Evolutionary conservation across 2,329 filamentous ascomycete species (phyloP).

Genomic region (Phialemonium atrogriseum): DNA sequence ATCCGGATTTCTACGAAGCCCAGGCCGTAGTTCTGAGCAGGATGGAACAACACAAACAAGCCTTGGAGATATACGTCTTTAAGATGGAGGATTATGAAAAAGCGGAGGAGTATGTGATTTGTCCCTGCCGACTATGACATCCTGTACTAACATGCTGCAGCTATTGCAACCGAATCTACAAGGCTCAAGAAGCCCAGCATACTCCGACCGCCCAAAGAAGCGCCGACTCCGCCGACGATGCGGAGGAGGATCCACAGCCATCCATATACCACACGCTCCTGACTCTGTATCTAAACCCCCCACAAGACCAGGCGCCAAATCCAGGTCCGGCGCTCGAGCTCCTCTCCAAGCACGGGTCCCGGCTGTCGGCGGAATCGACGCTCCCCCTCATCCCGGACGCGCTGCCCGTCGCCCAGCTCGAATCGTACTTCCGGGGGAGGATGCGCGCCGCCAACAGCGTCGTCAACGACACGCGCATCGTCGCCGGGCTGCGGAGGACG

Average conservation of each 20-base stretch:
- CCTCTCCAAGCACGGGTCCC: slow-evolving; percentile 85
- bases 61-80: slow-evolving; percentile 95
- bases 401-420: slow-evolving; percentile 70
- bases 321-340: slow-evolving; percentile 76
- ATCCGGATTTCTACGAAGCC: slow-evolving; percentile 79
- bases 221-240: slow-evolving; percentile 30
- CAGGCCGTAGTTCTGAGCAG: slow-evolving; percentile 87
- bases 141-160: slow-evolving; percentile 31
- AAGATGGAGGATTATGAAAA: slow-evolving; percentile 80
- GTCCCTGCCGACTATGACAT: neutral
- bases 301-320: slow-evolving; percentile 61
- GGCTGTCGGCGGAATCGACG: slow-evolving; percentile 79
- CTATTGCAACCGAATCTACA: slow-evolving; percentile 83
- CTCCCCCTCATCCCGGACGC: slow-evolving; percentile 76
- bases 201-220: slow-evolving; percentile 14
- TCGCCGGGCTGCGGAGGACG: slow-evolving; percentile 67
- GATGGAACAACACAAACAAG: slow-evolving; percentile 92
- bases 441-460: slow-evolving; percentile 80
- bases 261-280: slow-evolving; percentile 91
- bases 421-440: slow-evolving; percentile 84
- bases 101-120: slow-evolving; percentile 72
- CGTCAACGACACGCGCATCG: slow-evolving; percentile 71
- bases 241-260: slow-evolving; percentile 41
- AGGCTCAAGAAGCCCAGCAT: slow-evolving; percentile 39
- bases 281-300: slow-evolving; percentile 79